Percentiles rank a stretch among this genome's conserved stretches.
Conservation (phyloP, 225 moss, liverwort and hornwort species). For the Thuidium tamariscinum region DNA sequence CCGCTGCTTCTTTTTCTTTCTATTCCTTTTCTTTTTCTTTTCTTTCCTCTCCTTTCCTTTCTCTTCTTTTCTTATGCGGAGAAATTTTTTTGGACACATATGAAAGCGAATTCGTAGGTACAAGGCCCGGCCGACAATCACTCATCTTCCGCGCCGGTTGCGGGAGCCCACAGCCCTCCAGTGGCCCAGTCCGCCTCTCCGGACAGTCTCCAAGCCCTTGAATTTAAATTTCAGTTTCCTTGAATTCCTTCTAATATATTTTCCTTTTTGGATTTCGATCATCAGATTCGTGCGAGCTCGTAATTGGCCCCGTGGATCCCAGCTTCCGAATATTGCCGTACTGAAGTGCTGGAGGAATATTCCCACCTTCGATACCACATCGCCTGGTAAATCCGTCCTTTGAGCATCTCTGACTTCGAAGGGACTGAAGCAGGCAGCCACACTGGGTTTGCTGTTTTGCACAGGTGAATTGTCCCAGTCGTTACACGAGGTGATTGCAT, state of each 20-base stretch:
- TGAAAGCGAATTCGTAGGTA: neutral
- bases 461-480: neutral
- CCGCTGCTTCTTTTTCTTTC: too few relatives aligned
- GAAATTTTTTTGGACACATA: neutral
- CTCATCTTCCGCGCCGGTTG: neutral
- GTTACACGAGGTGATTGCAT: neutral
- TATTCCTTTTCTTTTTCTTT: neutral
- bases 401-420: neutral
- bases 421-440: neutral
- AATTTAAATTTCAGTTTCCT: neutral
- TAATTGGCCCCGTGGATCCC: neutral
- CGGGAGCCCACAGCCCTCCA: too few relatives aligned
- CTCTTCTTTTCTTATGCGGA: neutral
- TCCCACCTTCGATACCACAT: neutral
- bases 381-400: neutral
- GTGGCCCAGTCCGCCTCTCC: neutral
- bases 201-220: neutral
- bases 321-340: neutral
- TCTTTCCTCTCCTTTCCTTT: too few relatives aligned
- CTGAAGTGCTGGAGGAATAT: neutral
- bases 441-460: neutral
- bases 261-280: neutral
- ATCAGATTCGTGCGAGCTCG: neutral
- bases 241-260: neutral
- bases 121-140: neutral